These are phyloP conservation scores for Solanum tacnaense DNA, from an alignment of 257 asterid species.

Conservation along the genomic window DNA sequence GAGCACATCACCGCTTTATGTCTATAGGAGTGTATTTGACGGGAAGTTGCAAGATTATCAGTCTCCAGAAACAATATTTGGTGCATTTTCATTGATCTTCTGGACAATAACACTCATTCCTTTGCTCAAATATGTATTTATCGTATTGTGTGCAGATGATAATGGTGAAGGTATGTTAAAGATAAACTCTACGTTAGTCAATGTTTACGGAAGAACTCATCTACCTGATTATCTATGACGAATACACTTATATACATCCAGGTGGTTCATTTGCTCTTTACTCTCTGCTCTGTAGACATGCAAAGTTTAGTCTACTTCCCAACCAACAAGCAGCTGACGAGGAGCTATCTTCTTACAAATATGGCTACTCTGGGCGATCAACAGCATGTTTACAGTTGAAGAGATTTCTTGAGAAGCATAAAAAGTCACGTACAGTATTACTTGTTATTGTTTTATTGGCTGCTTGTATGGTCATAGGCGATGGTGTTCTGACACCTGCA, in stretches of 20 bases:
- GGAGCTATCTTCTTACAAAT: conserved; percentile 19
- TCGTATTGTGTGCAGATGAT: conserved; percentile 26
- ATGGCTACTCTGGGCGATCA: conserved; percentile 13
- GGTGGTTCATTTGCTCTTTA: conserved; percentile 41
- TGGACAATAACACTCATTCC: conserved; percentile 31
- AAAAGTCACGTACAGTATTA: conserved; percentile 12
- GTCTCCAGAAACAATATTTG: conserved; percentile 21
- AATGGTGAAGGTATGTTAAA: conserved; percentile 28
- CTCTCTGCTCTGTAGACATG: conserved; percentile 38
- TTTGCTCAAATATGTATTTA: conserved; percentile 18
- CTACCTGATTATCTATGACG: neutral
- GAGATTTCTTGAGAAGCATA: conserved; percentile 21
- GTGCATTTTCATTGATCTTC: conserved; percentile 28
- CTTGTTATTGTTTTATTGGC: conserved; percentile 30
- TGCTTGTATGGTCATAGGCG: conserved; percentile 37
- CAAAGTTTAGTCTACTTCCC: conserved; percentile 29
- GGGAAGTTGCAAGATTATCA: conserved; percentile 17
- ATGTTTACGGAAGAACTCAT: neutral
- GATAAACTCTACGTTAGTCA: neutral
- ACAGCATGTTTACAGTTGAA: conserved; percentile 4
- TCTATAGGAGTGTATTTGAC: conserved; percentile 18
- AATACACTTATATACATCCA: neutral
- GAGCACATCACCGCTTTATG: conserved; percentile 33
- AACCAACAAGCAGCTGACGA: conserved; percentile 30
- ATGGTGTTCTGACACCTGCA: conserved; percentile 35